Conservation (phyloP, 352 stramenopile genomes). For the Pythium guiyangense region DNA sequence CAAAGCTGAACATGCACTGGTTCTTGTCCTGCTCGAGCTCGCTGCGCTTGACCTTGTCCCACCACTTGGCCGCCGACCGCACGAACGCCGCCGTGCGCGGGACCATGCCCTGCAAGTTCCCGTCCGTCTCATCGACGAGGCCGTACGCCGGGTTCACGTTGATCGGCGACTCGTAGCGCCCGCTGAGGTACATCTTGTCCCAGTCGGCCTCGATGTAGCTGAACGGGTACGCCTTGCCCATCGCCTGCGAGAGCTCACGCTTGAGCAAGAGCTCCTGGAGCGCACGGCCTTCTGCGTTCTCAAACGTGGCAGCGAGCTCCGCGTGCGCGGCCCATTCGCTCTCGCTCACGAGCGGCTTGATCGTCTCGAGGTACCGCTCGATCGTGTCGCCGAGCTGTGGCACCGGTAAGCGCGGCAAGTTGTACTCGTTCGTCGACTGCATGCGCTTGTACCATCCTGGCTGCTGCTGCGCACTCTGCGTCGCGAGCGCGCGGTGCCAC, state of each 20-base stretch:
- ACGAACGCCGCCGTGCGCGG: conserved; percentile 75
- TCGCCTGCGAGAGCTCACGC: conserved; percentile 65
- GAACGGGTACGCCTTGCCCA: conserved; percentile 86
- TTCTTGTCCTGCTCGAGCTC: conserved; percentile 88
- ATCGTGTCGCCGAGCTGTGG: conserved; percentile 88
- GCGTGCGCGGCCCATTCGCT: conserved; percentile 70
- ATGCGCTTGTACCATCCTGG: conserved; percentile 75
- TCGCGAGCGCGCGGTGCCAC: conserved; percentile 12
- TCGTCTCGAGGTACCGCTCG: conserved; percentile 71
- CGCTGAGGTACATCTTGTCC: conserved; percentile 90
- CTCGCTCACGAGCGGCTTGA: conserved; percentile 70
- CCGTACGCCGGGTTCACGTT: conserved; percentile 91
- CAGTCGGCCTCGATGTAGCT: conserved; percentile 93
- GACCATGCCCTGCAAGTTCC: conserved; percentile 62
- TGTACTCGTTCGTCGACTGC: conserved; percentile 72
- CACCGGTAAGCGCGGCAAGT: conserved; percentile 80
- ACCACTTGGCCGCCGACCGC: conserved; percentile 85
- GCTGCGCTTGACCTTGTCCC: conserved; percentile 82
- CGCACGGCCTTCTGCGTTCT: conserved; percentile 38
- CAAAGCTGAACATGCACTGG: conserved; percentile 88
- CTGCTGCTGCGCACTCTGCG: conserved; percentile 21
- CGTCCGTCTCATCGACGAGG: conserved; percentile 74
- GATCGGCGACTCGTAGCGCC: conserved; percentile 88
- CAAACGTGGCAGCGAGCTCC: conserved; percentile 55
- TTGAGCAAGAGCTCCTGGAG: conserved; percentile 64